A percentile compares a stretch with the other conserved stretches of the same genome.
Conservation (phyloP, 202 grass and related monocot species). For the Panicum virgatum region DNA sequence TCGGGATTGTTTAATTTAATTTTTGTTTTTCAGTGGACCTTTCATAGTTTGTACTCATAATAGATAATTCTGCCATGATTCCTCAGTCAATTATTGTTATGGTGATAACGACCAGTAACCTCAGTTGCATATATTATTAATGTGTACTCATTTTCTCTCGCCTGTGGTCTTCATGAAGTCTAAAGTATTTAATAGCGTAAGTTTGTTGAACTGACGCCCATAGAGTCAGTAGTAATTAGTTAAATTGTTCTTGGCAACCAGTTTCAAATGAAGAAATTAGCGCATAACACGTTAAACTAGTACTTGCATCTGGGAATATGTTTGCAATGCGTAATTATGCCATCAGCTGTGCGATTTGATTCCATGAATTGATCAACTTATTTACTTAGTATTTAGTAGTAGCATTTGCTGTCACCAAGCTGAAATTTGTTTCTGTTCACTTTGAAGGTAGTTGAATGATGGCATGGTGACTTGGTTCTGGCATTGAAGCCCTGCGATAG, state of each 20-base stretch:
- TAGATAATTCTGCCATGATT: constrained; percentile 1
- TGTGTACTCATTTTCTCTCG: constrained; percentile 10
- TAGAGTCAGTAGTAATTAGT: not conserved
- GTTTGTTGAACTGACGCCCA: not conserved
- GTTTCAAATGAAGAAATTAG: not conserved
- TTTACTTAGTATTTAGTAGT: constrained; percentile 15
- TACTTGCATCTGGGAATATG: not conserved
- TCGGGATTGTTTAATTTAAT: constrained; percentile 13
- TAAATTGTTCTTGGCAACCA: not conserved
- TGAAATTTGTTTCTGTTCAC: constrained; percentile 26
- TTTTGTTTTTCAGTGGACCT: not conserved
- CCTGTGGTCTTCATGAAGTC: not conserved
- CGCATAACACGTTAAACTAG: not conserved
- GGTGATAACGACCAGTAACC: constrained; percentile 1
- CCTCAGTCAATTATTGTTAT: not conserved
- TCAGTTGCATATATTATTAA: not conserved
- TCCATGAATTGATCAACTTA: constrained; percentile 13
- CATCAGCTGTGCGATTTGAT: constrained; percentile 9
- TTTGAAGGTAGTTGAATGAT: constrained; percentile 48
- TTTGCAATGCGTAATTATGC: not conserved
- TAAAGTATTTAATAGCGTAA: not conserved
- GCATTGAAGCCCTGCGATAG: not conserved
- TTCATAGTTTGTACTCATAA: not conserved
- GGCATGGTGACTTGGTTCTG: constrained; percentile 40
- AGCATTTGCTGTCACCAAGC: constrained; percentile 16